Evolutionary conservation across 1,139 yeast genomes (phyloP), one percentile per base, ranked within the genome.

Genomic region (Meyerozyma sp.): DNA sequence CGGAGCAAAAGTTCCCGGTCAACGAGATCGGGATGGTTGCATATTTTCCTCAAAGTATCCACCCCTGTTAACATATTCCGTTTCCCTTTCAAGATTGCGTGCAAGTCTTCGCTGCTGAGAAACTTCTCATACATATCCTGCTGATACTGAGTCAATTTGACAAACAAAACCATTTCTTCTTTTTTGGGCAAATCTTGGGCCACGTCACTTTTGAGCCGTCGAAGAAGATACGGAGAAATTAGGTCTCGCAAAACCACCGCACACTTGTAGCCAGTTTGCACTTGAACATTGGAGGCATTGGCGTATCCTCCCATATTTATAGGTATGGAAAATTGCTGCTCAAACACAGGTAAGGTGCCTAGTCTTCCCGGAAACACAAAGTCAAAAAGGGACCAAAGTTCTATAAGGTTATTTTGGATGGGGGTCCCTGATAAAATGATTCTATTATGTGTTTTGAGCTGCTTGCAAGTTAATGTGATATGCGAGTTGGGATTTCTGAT

Each of bases 301-400:
- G 98, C 96, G 63, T 94, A 93, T 0, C 99, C 99, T n/a, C 98
- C 99, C 63, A 88, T 77, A 56, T 90, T 91, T 36, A 93, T 94
- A 0, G 98, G 99, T 3, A 84, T 73, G 1, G 96, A 85, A 61
- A 93, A 93, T 58, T 93, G 96, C 44, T 79, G 84, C 59, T 91
- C 96, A 56, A 93, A 93, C 0, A 94, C 93, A 0, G 99, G 98
- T 18, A 93, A 66, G 0, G 98, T 94, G 0, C 98, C 98, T 28
- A 93, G 65, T 46, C 95, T 69, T 0, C 98, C 98, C 0, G 98
- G 98, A 56, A 85, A 91, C 4, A 91, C 86, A 65, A 93, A 93
- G 58, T 93, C 98, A 68, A 93, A 93, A 42, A 93, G 66, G 42
- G 96, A 86, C 98, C 98, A 93, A 16, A 93, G 66, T 60, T 93